phyloP scores from a whole-genome alignment of 352 stramenopile genomes.

The Phytophthora citrophthora region DNA sequence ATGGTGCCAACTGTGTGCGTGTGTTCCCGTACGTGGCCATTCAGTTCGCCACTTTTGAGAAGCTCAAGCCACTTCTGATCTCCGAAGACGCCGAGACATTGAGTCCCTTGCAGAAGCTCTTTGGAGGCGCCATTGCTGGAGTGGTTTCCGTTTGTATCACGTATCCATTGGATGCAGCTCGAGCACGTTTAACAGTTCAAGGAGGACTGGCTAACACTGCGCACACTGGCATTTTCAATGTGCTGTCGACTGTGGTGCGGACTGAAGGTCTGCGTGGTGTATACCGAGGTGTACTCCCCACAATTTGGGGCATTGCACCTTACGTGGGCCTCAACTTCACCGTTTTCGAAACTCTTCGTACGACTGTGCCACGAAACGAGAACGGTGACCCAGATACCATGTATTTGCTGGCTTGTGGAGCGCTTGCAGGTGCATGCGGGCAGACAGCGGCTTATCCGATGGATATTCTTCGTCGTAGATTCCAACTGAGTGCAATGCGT shows the following conservation, averaged over 20 bases:
- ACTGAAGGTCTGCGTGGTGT: constrained; percentile 64
- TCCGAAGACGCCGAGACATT: constrained; percentile 45
- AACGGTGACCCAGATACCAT: constrained; percentile 57
- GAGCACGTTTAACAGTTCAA: constrained; percentile 75
- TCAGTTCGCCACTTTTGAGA: constrained; percentile 77
- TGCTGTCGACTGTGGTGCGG: constrained; percentile 52
- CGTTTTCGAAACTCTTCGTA: constrained; percentile 73
- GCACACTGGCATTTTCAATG: constrained; percentile 71
- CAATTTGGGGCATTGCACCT: constrained; percentile 70
- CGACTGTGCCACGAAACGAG: constrained; percentile 45
- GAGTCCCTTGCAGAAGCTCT: constrained; percentile 56
- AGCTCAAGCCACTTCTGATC: constrained; percentile 59
- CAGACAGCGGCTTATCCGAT: constrained; percentile 81
- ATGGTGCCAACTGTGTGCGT: constrained; percentile 82
- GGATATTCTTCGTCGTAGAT: constrained; percentile 74
- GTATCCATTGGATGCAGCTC: constrained; percentile 79
- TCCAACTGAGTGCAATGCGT: constrained; percentile 68
- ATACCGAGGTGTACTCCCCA: constrained; percentile 69
- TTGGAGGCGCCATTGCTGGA: constrained; percentile 64
- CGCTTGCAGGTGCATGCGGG: constrained; percentile 66
- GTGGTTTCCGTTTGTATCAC: constrained; percentile 72
- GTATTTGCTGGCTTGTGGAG: constrained; percentile 67
- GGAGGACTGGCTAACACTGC: constrained; percentile 62
- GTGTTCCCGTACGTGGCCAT: constrained; percentile 84
- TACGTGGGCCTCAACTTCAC: constrained; percentile 85